Conservation (phyloP, 2,329 filamentous ascomycete species). For the Endocalyx cinctus region DNA sequence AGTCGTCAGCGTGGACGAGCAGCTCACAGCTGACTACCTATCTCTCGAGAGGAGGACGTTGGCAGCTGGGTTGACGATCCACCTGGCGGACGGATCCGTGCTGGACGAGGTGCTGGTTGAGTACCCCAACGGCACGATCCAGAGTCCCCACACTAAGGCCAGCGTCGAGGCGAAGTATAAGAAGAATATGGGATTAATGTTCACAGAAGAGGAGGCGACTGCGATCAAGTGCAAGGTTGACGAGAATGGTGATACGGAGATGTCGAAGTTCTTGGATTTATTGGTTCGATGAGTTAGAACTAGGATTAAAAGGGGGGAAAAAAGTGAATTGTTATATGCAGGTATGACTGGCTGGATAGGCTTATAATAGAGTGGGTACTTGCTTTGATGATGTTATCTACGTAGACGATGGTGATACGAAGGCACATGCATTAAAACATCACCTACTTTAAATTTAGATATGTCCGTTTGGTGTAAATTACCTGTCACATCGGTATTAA, state of each 20-base stretch:
- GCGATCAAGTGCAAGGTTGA: neutral
- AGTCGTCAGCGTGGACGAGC: slow-evolving; percentile 11
- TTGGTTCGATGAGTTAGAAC: no score
- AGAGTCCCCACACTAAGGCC: neutral
- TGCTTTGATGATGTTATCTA: no score
- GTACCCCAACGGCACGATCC: neutral
- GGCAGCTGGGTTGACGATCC: neutral
- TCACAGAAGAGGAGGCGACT: neutral
- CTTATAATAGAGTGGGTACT: no score
- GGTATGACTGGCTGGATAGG: no score
- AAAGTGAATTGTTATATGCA: no score
- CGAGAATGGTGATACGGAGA: neutral
- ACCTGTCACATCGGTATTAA: no score
- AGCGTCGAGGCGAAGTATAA: neutral
- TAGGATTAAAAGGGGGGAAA: no score
- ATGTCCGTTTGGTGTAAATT: no score
- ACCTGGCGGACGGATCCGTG: neutral
- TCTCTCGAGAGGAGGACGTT: slow-evolving; percentile 7
- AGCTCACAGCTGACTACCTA: slow-evolving; percentile 14
- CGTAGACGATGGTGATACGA: no score
- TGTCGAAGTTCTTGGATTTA: neutral
- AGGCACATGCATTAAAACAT: no score
- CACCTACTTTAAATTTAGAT: no score
- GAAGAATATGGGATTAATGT: neutral
- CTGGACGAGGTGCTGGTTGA: neutral